These are phyloP conservation scores for Sphaerulina musiva DNA, from an alignment of 2,329 filamentous ascomycete genomes.

Conservation along the genomic window DNA sequence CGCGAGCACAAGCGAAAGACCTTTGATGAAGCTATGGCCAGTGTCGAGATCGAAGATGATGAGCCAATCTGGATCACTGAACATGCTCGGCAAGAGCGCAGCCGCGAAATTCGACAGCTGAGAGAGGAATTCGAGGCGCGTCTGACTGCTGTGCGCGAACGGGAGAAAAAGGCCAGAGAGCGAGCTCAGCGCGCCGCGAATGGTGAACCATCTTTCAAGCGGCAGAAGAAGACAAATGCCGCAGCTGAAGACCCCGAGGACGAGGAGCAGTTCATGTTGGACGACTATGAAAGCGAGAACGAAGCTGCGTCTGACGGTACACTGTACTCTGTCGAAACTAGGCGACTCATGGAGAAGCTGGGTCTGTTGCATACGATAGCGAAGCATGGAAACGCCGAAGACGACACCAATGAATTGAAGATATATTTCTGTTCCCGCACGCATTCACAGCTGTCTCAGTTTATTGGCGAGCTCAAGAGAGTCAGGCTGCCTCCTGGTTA, in stretches of 20 bases:
- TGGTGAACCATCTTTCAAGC: constrained; percentile 46
- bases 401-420: constrained; percentile 62
- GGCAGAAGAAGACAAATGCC: constrained; percentile 34
- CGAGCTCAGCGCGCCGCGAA: constrained; percentile 37
- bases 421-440: constrained; percentile 91
- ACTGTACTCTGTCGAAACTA: constrained; percentile 61
- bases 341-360: constrained; percentile 61
- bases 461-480: constrained; percentile 72
- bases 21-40: constrained; percentile 50
- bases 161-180: constrained; percentile 55
- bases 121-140: constrained; percentile 70
- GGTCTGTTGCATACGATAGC: constrained; percentile 36
- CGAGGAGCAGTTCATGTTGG: constrained; percentile 67
- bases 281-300: constrained; percentile 63
- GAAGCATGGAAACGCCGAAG: constrained; percentile 38
- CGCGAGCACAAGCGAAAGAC: constrained; percentile 64
- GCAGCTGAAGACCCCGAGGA: constrained; percentile 36
- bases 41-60: constrained; percentile 49
- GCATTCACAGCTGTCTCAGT: constrained; percentile 85
- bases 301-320: constrained; percentile 35
- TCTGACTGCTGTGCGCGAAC: constrained; percentile 55
- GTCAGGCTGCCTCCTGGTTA: constrained; percentile 71
- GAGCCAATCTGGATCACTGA: constrained; percentile 83
- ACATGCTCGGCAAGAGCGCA: constrained; percentile 63
- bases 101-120: constrained; percentile 57